These are phyloP conservation scores for Pezicula neosporulosa DNA, from an alignment of 2,329 filamentous ascomycete species.

Conservation along the genomic window DNA sequence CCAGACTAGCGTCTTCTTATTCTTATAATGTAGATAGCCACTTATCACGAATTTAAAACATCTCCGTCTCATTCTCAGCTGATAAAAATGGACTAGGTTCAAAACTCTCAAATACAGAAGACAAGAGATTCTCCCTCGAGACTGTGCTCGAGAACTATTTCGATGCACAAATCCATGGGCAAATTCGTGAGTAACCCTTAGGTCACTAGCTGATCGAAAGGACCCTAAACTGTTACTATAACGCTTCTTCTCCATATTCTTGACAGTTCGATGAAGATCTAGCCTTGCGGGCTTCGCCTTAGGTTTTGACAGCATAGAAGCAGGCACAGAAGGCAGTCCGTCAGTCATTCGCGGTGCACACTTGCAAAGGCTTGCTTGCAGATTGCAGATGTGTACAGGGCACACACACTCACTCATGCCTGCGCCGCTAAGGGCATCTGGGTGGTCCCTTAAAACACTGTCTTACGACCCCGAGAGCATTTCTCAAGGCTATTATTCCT, in stretches of 20 bases:
- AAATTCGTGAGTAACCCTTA: conserved; percentile 19
- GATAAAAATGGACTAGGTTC: conserved; percentile 7
- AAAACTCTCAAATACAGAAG: conserved; percentile 8
- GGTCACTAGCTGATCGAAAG: conserved; percentile 32
- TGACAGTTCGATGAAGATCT: conserved; percentile 38
- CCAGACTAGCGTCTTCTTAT: no score
- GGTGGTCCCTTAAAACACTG: no score
- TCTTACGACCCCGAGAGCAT: no score
- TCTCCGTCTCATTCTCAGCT: conserved; percentile 3
- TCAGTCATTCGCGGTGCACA: no score
- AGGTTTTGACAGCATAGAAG: neutral
- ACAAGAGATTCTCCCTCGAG: conserved; percentile 15
- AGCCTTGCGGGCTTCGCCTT: conserved; percentile 16
- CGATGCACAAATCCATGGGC: conserved; percentile 21
- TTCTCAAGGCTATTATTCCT: no score
- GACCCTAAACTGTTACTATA: conserved; percentile 42
- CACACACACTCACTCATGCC: no score
- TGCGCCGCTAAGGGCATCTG: no score
- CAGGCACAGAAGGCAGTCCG: no score
- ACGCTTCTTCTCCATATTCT: conserved; percentile 33
- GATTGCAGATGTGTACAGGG: no score
- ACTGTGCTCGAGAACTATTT: conserved; percentile 10
- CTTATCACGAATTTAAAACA: neutral
- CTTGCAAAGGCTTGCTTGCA: no score
- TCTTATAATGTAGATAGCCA: no score